These are phyloP conservation scores for Podospora fimiseda DNA, from an alignment of 495 filamentous ascomycete genomes.

Conservation along the genomic window DNA sequence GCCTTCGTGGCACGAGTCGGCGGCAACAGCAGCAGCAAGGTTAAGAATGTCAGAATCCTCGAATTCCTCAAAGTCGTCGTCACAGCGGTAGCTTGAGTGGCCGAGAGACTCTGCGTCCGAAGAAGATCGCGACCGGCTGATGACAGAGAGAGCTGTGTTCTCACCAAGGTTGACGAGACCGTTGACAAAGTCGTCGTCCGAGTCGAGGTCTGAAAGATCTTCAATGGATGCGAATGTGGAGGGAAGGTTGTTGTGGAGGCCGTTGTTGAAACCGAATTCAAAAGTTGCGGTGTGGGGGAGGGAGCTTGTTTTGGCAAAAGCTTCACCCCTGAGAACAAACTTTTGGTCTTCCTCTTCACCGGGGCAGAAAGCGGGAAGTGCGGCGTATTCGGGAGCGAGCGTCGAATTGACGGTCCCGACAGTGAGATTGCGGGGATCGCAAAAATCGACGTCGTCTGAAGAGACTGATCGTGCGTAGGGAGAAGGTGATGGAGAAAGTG, in stretches of 20 bases:
- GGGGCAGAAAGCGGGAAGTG: slow-evolving; percentile 47
- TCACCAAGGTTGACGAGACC: slow-evolving; percentile 62
- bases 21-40: slow-evolving; percentile 43
- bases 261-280: slow-evolving; percentile 46
- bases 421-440: slow-evolving; percentile 87
- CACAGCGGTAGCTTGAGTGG: slow-evolving; percentile 67
- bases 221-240: slow-evolving; percentile 60
- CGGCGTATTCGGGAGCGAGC: slow-evolving; percentile 58
- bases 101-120: slow-evolving; percentile 58
- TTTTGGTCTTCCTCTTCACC: slow-evolving; percentile 74
- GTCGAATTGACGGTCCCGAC: slow-evolving; percentile 58
- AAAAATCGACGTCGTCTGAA: slow-evolving; percentile 75
- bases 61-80: slow-evolving; percentile 68
- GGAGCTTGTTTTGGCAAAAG: slow-evolving; percentile 27
- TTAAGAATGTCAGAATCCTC: slow-evolving; percentile 53
- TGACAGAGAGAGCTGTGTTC: slow-evolving; percentile 49
- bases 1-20: slow-evolving; percentile 37
- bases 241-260: slow-evolving; percentile 57
- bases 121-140: slow-evolving; percentile 70
- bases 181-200: slow-evolving; percentile 81
- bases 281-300: slow-evolving; percentile 47
- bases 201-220: slow-evolving; percentile 85
- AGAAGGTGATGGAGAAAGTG: slow-evolving; percentile 74
- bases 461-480: slow-evolving; percentile 67
- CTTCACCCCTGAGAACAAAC: slow-evolving; percentile 60